These are phyloP conservation scores for Gossypium gossypioides DNA, from an alignment of 441 rosid genomes.

Conservation along the genomic window DNA sequence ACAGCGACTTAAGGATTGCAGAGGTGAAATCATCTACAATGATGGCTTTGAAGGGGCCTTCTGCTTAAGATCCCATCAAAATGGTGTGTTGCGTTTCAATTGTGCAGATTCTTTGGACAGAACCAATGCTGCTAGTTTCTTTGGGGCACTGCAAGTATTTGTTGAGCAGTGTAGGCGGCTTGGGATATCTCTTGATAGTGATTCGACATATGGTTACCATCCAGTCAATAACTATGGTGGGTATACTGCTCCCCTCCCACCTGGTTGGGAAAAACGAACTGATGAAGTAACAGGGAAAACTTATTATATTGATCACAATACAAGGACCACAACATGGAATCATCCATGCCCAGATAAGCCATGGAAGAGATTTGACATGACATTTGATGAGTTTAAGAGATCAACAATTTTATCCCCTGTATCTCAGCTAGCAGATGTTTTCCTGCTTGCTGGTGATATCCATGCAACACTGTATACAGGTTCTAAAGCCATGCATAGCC, in stretches of 20 bases:
- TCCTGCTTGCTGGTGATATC: conserved; percentile 89
- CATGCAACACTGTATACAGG: conserved; percentile 98
- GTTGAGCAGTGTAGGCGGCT: conserved; percentile 90
- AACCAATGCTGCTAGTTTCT: conserved; percentile 95
- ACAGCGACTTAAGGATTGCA: conserved; percentile 77
- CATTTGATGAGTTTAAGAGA: conserved; percentile 78
- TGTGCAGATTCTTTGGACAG: conserved; percentile 97
- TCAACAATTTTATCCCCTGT: conserved; percentile 84
- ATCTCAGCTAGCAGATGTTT: conserved; percentile 84
- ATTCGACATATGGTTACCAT: conserved; percentile 51
- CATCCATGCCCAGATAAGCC: conserved; percentile 98
- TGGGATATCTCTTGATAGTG: conserved; percentile 85
- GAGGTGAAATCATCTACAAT: conserved; percentile 71
- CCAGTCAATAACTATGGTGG: conserved; percentile 53
- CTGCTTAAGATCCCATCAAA: conserved; percentile 92
- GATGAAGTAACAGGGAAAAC: conserved; percentile 89
- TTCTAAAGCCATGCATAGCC: conserved; percentile 99
- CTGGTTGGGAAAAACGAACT: conserved; percentile 92
- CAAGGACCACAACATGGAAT: conserved; percentile 88
- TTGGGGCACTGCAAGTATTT: conserved; percentile 90
- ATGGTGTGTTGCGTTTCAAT: conserved; percentile 87
- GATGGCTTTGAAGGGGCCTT: conserved; percentile 78
- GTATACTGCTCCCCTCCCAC: conserved; percentile 86
- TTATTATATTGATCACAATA: conserved; percentile 87
- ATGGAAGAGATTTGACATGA: conserved; percentile 96